Conservation (phyloP, 371 early-diverging fungal genomes). For the Syncephalis plumigaleata region DNA sequence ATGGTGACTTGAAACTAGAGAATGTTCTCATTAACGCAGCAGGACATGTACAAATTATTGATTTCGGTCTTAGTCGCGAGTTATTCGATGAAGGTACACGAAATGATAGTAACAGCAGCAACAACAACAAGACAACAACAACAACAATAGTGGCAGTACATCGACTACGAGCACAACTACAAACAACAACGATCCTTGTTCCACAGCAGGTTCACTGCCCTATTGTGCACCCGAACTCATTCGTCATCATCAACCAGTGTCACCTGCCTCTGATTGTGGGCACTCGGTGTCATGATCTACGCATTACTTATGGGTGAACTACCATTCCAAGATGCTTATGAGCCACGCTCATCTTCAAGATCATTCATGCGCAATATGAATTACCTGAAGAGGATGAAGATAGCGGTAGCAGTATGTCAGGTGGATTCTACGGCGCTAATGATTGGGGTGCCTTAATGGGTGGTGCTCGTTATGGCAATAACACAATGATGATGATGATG, state of each 20-base stretch:
- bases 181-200: slow-evolving; percentile 1
- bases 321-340: slow-evolving; percentile 61
- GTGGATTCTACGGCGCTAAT: too few species aligned
- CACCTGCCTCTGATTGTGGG: slow-evolving; percentile 60
- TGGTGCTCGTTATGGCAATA: too few species aligned
- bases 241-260: slow-evolving; percentile 17
- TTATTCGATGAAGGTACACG: slow-evolving; percentile 14
- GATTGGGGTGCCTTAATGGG: too few species aligned
- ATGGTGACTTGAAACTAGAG: slow-evolving; percentile 87
- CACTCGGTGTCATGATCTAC: slow-evolving; percentile 61
- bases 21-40: slow-evolving; percentile 52
- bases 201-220: slow-evolving; percentile 47
- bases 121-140: too few species aligned
- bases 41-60: slow-evolving; percentile 49
- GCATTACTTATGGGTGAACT: slow-evolving; percentile 45
- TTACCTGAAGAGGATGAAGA: slow-evolving; percentile 8
- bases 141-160: too few species aligned
- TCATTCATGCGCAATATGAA: slow-evolving; percentile 30
- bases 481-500: too few species aligned
- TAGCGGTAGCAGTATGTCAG: neutral
- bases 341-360: slow-evolving; percentile 50
- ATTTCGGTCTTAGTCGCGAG: slow-evolving; percentile 68
- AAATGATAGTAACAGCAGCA: too few species aligned
- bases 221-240: slow-evolving; percentile 63
- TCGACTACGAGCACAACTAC: slow-evolving; percentile 1